These are phyloP conservation scores for Cytospora piceicola DNA, from an alignment of 2,329 filamentous ascomycete genomes.

Conservation along the genomic window DNA sequence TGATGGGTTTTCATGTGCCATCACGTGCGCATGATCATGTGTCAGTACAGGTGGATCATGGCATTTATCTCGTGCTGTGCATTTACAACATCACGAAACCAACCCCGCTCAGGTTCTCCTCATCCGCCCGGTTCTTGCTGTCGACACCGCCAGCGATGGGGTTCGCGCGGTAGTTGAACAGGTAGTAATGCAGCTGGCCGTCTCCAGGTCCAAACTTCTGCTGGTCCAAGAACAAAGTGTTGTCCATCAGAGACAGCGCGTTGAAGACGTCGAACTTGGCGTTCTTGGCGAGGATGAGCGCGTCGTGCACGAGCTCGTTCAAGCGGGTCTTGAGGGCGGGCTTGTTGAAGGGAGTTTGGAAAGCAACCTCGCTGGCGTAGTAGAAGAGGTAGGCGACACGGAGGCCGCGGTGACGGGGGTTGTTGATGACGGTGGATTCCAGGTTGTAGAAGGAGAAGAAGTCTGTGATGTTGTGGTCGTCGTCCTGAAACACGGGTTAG, in stretches of 20 bases:
- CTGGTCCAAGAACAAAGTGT: conserved; percentile 87
- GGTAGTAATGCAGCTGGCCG: conserved; percentile 93
- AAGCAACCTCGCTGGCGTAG: conserved; percentile 84
- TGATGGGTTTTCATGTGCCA: background rate
- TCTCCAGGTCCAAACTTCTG: conserved; percentile 96
- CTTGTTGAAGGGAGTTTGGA: conserved; percentile 59
- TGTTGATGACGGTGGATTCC: conserved; percentile 87
- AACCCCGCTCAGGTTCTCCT: conserved; percentile 79
- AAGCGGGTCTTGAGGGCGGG: conserved; percentile 75
- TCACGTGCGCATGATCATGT: background rate
- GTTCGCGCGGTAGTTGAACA: conserved; percentile 94
- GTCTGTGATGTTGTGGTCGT: conserved; percentile 84
- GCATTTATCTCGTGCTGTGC: conserved; percentile 33
- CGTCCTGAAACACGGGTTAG: conserved; percentile 44
- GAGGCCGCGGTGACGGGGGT: conserved; percentile 76
- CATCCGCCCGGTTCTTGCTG: conserved; percentile 75
- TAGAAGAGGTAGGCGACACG: conserved; percentile 96
- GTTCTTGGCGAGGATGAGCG: conserved; percentile 84
- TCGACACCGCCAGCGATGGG: conserved; percentile 87
- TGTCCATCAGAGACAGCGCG: conserved; percentile 90
- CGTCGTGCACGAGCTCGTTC: conserved; percentile 80
- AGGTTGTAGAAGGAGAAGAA: conserved; percentile 97
- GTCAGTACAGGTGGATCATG: background rate
- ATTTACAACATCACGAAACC: conserved; percentile 77
- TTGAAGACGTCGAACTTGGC: conserved; percentile 94